Base-by-base conservation (phyloP, 805 yeast genomes). In the Kluyveromyces siamensis region DNA sequence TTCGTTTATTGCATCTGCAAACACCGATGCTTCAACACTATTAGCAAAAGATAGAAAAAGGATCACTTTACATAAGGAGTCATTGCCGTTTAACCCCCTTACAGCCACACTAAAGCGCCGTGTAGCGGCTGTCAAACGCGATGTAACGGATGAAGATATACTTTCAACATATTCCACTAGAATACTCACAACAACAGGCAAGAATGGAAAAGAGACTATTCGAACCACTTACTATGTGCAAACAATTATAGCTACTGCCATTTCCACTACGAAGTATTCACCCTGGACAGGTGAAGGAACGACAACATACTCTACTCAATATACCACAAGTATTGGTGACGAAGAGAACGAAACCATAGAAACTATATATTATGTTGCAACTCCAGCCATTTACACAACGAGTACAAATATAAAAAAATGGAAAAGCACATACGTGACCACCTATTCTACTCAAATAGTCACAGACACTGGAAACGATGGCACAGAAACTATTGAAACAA, bases 311-410 rank as follows among this genome's bases (percentile, higher is more conserved):
- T 35, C 53, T 8, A 48, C 53, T 19, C 39, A 35, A 6, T 42
- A 33, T 30, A 25, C 40, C 33, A 50, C 53, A 25, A 33, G 39
- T 27, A 17, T 38, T n/a, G 55, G 53, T 14, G 14, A 47, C 13
- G 50, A 54, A 16, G 50, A 46, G 13, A 40, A 44, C 4, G 50
- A 47, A 33, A 49, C 52, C 11, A 41, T 46, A 8, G 45, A 43
- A 17, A 54, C 54, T 21, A 36, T 43, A 19, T 52, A 47, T 49
- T 50, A 47, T 40, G 52, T 54, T 6, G 50, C 48, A 39, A 52
- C 55, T 13, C 57, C 57, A 51, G 42, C 14, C 35, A 10, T 17
- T 13, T 25, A 21, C 2, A 18, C 33, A 4, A 40, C 42, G 19
- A 17, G 36, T 7, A 46, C 49, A 10, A 18, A 4, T 4, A 43